Evolutionary conservation across 768 basidiomycete species (phyloP), one percentile per base, ranked within the genome.

Genomic region (Hypholoma sublateritium): DNA sequence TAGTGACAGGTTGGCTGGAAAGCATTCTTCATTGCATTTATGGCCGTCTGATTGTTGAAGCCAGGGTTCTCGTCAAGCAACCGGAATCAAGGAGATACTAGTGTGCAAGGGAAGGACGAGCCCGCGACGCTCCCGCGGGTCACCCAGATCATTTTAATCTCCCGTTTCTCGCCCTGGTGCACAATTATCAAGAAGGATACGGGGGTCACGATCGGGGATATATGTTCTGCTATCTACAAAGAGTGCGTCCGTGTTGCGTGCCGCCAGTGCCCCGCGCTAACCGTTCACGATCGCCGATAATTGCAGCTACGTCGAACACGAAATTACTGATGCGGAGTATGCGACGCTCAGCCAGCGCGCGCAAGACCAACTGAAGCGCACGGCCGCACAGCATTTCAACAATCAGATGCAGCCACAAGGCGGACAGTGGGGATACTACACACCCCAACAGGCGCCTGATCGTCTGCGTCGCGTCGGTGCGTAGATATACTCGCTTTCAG

Each of bases 151-250:
- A 79, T 82, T 53, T 73, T 88, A 56, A 82, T 87, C 62, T 81
- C 81, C 12, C 69, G 75, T 45, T 73, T 78, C 42, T 86, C 82
- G 43, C 91, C 92, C 1, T 93, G 91, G 91, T 89, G 88, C 67
- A 89, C 87, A 6, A 84, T 84, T 55, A 79, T 90, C 49, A 83
- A 79, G 70, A 92, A 87, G 65, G 82, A 86, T 14, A 71, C 74
- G 0, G 91, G 91, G 0, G 89, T 94, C 16, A 92, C 90, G 2
- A 79, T 89, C 59, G 80, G 80, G 16, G 90, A 94, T 66, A 79
- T 93, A 16, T 89, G 86, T 63, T 75, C 77, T 4, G 71, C 78
- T n/a, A 71, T 93, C 44, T 90, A 82, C 77, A 85, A 84, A 69
- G 91, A 93, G 92, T 93, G 58, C 35, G 87, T 77, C 49, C 24